Base-by-base conservation (phyloP, 257 asterid species). In the Solanum tacnaense region DNA sequence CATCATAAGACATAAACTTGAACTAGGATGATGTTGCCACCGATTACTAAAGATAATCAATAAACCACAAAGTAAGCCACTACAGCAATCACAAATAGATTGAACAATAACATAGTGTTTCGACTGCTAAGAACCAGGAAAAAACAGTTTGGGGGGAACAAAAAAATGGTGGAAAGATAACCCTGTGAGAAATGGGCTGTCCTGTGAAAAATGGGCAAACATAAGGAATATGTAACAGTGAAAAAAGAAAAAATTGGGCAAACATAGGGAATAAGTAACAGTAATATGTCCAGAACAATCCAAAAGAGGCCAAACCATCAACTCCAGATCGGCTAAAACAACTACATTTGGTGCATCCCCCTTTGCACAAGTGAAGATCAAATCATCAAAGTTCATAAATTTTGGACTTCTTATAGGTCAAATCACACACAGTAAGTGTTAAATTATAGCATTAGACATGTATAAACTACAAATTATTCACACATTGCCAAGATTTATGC, bases 231-330 rank as follows among this genome's bases (percentile, higher is more conserved):
- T 89, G 86, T 89, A 79, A 84, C 56, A 85, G 87, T 83, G 27
- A 56, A 86, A 49, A 73, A 49, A 62, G 12, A 8, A 15, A 71
- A 71, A 82, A 46, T 5, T 70, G n/a, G 73, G 86, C 82, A 75
- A 89, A 88, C 91, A 89, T 79, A 87, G 79, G 82, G 89, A 23
- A 87, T 82, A 87, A 81, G 86, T 60, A 91, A 93, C 87, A 85
- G 73, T 29, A 88, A 85, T 18, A 86, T 83, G 38, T 65, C 81
- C 89, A 91, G 84, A 86, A 88, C 39, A 89, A 81, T 88, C 84
- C 93, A 76, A 92, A 86, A 89, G 82, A 86, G 88, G 83, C 75
- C 87, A 87, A 89, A 46, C 84, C 88, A 86, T 67, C 82, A 56
- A 70, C 83, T 71, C 81, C 60, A 87, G 58, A 87, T 81, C 83